These are phyloP conservation scores for Yarrowia hollandica DNA, from an alignment of 805 yeast species.

Conservation along the genomic window DNA sequence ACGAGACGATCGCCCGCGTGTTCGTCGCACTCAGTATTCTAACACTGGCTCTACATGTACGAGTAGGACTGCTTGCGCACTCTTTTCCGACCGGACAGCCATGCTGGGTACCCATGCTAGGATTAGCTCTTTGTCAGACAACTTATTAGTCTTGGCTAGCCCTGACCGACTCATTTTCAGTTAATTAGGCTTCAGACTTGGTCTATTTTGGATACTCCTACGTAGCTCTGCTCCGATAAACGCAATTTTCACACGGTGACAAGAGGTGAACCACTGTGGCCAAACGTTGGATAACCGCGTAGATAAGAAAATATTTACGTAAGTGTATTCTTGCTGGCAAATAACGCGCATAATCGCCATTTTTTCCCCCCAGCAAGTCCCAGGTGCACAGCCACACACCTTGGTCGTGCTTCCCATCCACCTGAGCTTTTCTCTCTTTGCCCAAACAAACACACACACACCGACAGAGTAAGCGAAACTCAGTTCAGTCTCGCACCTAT, in stretches of 20 bases:
- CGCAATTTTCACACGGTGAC: constrained; percentile 24
- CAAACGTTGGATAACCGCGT: neutral
- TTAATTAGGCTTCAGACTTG: constrained; percentile 20
- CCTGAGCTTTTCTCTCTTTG: constrained; percentile 11
- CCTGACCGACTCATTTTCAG: constrained; percentile 18
- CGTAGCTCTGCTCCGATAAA: constrained; percentile 25
- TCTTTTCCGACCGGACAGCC: no score
- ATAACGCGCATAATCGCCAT: neutral
- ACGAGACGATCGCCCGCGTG: no score
- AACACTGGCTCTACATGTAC: no score
- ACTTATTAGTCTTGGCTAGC: constrained; percentile 15
- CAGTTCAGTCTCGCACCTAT: constrained; percentile 5
- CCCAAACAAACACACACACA: constrained; percentile 17
- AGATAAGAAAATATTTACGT: neutral
- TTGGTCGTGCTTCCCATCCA: neutral
- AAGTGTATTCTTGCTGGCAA: neutral
- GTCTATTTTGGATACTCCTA: constrained; percentile 19
- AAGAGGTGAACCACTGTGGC: neutral
- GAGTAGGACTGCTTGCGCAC: no score
- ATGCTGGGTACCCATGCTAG: neutral
- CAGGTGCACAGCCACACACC: neutral
- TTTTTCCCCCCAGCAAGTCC: neutral
- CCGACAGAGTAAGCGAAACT: constrained; percentile 23
- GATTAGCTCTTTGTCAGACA: constrained; percentile 14
- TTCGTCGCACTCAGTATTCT: no score